These are phyloP conservation scores for Aspergillus novoparasiticus DNA, from an alignment of 2,329 filamentous ascomycete species.

Conservation along the genomic window DNA sequence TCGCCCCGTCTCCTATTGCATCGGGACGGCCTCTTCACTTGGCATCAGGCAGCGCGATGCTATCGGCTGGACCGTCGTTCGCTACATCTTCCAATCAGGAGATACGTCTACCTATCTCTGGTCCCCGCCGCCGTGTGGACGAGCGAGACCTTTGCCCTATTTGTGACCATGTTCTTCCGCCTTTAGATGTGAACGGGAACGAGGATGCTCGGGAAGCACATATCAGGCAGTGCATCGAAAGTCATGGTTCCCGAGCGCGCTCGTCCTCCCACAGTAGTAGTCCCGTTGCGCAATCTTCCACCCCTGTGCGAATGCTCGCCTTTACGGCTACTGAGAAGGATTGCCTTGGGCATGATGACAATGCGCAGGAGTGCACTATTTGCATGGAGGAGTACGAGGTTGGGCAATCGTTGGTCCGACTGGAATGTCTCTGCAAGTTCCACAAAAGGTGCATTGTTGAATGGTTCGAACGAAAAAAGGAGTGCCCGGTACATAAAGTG, in stretches of 20 bases:
- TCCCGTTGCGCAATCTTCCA: slow-evolving; percentile 25
- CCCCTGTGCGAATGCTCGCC: slow-evolving; percentile 41
- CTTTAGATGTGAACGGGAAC: slow-evolving; percentile 39
- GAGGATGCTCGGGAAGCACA: slow-evolving; percentile 48
- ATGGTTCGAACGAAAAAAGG: slow-evolving; percentile 62
- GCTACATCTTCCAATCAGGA: not conserved
- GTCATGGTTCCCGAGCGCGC: slow-evolving; percentile 28
- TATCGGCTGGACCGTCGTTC: slow-evolving; percentile 8
- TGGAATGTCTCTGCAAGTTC: slow-evolving; percentile 67
- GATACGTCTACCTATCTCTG: not conserved
- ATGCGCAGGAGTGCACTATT: slow-evolving; percentile 62
- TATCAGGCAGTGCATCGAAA: slow-evolving; percentile 49
- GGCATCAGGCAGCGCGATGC: slow-evolving; percentile 7
- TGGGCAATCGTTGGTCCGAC: slow-evolving; percentile 60
- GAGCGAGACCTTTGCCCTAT: slow-evolving; percentile 52
- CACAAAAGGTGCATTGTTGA: slow-evolving; percentile 62
- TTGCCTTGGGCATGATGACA: slow-evolving; percentile 57
- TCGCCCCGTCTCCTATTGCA: slow-evolving; percentile 3
- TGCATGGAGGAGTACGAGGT: slow-evolving; percentile 67
- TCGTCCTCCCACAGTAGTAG: slow-evolving; percentile 21
- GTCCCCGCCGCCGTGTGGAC: slow-evolving; percentile 29
- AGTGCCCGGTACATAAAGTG: slow-evolving; percentile 63
- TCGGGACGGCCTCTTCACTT: slow-evolving; percentile 14
- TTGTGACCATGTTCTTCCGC: slow-evolving; percentile 44
- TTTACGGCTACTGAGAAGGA: slow-evolving; percentile 67